Conservation (phyloP, 495 filamentous ascomycete species). For the Chaetomium tenue region DNA sequence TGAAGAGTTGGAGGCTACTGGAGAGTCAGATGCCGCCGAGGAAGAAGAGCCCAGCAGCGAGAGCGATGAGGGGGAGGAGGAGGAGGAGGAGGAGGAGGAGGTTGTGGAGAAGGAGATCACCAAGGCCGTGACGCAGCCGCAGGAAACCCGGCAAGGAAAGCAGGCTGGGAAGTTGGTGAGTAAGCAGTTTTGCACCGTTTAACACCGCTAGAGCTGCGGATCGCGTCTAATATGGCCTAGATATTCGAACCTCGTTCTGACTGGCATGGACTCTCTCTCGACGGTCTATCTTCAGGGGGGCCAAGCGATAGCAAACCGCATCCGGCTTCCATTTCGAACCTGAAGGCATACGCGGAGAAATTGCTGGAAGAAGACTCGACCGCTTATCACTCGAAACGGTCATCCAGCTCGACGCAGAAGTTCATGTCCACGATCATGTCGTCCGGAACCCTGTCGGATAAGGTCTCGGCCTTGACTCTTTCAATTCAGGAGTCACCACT, state of each 20-base stretch:
- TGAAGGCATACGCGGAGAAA: constrained; percentile 70
- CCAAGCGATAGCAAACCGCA: constrained; percentile 53
- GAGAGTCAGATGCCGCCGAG: constrained; percentile 35
- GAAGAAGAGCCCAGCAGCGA: constrained; percentile 28
- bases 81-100: constrained; percentile 26
- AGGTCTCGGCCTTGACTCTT: constrained; percentile 90
- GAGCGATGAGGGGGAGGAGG: constrained; percentile 24
- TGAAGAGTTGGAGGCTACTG: constrained; percentile 29
- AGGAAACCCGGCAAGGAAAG: constrained; percentile 29
- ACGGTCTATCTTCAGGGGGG: constrained; percentile 48
- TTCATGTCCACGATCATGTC: constrained; percentile 97
- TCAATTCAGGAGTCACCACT: constrained; percentile 93
- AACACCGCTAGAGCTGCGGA: neutral
- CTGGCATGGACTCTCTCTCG: constrained; percentile 73
- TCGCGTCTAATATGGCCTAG: constrained; percentile 43
- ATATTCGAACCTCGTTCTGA: constrained; percentile 75
- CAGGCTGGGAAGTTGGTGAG: constrained; percentile 43
- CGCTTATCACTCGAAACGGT: constrained; percentile 53
- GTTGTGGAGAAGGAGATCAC: constrained; percentile 30
- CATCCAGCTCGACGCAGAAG: constrained; percentile 76
- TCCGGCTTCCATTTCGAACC: constrained; percentile 60
- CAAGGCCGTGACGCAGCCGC: constrained; percentile 20
- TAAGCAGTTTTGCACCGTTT: constrained; percentile 26
- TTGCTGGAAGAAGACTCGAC: constrained; percentile 71
- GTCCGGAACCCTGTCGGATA: constrained; percentile 92